Conservation (phyloP, 2,329 filamentous ascomycete species). For the Claviceps citrina region DNA sequence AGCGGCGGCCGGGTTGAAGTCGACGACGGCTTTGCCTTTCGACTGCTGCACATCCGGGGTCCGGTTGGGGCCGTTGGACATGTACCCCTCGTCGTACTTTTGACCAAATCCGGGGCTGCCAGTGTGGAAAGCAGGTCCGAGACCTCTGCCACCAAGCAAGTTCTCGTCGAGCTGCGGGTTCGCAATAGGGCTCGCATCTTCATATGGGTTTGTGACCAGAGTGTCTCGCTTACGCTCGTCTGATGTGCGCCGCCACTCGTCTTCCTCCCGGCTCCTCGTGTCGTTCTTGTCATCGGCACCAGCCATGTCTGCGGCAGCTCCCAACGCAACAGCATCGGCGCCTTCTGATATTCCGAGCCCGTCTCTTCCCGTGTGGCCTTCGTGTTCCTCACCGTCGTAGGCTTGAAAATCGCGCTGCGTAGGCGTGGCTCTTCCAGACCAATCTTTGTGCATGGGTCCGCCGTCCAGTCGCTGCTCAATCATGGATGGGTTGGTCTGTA, state of each 20-base stretch:
- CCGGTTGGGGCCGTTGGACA: constrained; percentile 53
- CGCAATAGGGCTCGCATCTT: constrained; percentile 46
- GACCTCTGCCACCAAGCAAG: constrained; percentile 27
- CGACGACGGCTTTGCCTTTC: constrained; percentile 40
- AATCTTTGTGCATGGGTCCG: constrained; percentile 26
- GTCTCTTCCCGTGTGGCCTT: constrained; percentile 8
- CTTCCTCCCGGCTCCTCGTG: constrained; percentile 37
- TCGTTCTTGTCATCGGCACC: constrained; percentile 33
- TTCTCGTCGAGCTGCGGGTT: constrained; percentile 37
- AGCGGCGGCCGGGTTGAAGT: constrained; percentile 31
- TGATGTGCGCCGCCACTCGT: constrained; percentile 49
- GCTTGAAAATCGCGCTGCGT: constrained; percentile 16
- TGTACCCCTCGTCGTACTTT: constrained; percentile 77
- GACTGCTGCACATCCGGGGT: constrained; percentile 32
- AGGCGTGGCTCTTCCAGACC: constrained; percentile 41
- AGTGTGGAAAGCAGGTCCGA: constrained; percentile 32
- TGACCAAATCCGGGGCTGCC: constrained; percentile 42
- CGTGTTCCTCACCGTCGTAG: constrained; percentile 17
- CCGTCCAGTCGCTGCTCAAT: constrained; percentile 59
- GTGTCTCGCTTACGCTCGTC: constrained; percentile 51
- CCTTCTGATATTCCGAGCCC: constrained; percentile 35
- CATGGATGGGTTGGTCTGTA: constrained; percentile 73
- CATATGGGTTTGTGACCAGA: constrained; percentile 51
- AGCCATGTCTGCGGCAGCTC: constrained; percentile 32
- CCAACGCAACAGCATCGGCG: constrained; percentile 37